phyloP scores from a whole-genome alignment of 1,284 basidiomycete species.

The Coniophora puteana region DNA sequence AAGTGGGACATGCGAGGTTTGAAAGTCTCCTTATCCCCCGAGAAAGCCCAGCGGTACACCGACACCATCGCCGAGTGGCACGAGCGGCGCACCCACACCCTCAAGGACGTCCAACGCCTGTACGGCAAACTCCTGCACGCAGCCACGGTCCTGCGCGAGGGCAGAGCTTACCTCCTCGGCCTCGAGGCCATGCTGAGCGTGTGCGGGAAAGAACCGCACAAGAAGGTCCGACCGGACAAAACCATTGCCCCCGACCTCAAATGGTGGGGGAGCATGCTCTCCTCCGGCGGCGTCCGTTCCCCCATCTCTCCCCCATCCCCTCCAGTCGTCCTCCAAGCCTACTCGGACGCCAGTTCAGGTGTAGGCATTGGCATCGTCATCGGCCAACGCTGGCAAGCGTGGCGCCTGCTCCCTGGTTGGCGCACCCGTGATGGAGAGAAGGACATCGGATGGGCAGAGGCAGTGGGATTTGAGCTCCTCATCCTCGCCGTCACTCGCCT shows the following conservation, averaged over 20 bases:
- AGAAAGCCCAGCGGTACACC: not conserved
- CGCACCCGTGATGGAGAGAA: not conserved
- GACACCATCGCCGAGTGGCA: not conserved
- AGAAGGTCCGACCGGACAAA: not conserved
- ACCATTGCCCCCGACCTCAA: not conserved
- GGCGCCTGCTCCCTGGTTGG: conserved; percentile 9
- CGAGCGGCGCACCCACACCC: not conserved
- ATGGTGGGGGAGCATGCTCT: conserved; percentile 1
- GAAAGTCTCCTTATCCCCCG: not conserved
- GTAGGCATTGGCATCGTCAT: conserved; percentile 11
- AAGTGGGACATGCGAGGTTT: conserved; percentile 8
- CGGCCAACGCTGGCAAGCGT: conserved; percentile 7
- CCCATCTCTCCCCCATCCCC: not conserved
- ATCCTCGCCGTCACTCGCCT: conserved; percentile 12
- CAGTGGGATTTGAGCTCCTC: conserved; percentile 34
- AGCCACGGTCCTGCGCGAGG: not conserved
- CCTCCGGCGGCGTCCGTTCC: not conserved
- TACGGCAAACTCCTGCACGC: conserved; percentile 5
- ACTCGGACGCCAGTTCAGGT: conserved; percentile 14
- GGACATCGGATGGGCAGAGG: conserved; percentile 15
- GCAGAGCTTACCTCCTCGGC: not conserved
- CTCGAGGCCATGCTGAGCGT: conserved; percentile 6
- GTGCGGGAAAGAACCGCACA: conserved; percentile 1
- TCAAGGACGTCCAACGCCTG: conserved; percentile 1
- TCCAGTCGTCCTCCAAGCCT: not conserved